Conservation (phyloP, 495 filamentous ascomycete genomes). For the Mytilinidion resinicola region DNA sequence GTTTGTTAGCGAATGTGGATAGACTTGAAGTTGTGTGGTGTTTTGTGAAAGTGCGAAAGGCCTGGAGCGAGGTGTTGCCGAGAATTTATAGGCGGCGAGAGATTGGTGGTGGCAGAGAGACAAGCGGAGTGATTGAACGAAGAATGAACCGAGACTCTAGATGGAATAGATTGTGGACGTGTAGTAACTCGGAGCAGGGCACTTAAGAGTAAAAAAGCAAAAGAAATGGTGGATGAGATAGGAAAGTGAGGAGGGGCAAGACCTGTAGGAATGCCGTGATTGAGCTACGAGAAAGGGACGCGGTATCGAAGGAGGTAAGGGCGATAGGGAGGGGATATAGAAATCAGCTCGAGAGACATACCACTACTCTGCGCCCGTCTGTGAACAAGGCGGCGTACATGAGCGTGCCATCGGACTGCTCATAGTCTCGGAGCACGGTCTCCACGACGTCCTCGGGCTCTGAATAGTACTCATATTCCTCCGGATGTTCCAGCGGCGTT, state of each 20-base stretch:
- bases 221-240: no score
- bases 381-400: slow-evolving; percentile 31
- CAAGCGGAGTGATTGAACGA: no score
- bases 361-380: slow-evolving; percentile 26
- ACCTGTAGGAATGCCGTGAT: no score
- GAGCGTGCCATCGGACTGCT: slow-evolving; percentile 12
- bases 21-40: not conserved
- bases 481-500: slow-evolving; percentile 9
- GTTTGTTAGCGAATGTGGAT: not conserved
- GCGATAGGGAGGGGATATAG: not conserved
- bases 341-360: slow-evolving; percentile 20
- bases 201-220: no score
- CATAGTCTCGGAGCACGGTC: slow-evolving; percentile 20
- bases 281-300: not conserved
- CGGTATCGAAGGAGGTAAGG: not conserved
- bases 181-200: no score
- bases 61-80: no score
- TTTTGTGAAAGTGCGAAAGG: no score
- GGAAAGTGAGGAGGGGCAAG: no score
- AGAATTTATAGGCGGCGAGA: no score
- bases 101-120: no score
- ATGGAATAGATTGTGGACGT: no score
- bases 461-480: slow-evolving; percentile 15
- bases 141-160: no score
- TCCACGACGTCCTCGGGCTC: slow-evolving; percentile 27